A percentile compares a stretch with the other conserved stretches of the same genome.
These are phyloP conservation scores for Tolypocladium sp. DNA, from an alignment of 2,329 filamentous ascomycete species.

Conservation along the genomic window DNA sequence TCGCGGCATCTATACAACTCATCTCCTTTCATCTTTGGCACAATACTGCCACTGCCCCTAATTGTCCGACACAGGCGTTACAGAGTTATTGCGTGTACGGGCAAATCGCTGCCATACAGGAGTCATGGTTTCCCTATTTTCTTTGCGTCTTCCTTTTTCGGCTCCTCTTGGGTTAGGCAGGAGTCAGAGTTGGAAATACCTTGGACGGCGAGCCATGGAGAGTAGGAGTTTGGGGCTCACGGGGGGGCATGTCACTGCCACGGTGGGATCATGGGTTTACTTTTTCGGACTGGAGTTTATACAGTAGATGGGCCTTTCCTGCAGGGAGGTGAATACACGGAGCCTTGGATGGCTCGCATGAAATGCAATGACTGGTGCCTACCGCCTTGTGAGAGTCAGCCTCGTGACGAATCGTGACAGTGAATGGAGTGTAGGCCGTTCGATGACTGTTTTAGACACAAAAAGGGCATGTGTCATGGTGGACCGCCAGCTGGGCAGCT, in stretches of 20 bases:
- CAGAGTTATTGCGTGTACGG: slow-evolving; percentile 2
- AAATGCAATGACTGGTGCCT: not conserved
- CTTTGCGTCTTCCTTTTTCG: not conserved
- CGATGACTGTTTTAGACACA: not conserved
- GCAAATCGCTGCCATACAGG: not conserved
- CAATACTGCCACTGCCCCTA: not conserved
- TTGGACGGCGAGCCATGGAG: not conserved
- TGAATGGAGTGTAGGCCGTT: not conserved
- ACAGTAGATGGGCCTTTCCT: not conserved
- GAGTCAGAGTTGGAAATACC: not conserved
- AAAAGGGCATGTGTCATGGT: not conserved
- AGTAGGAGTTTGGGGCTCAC: not conserved
- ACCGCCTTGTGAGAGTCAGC: not conserved
- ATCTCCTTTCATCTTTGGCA: not conserved
- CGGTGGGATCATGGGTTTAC: not conserved
- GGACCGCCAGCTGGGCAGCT: too few relatives aligned
- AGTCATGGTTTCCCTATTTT: not conserved
- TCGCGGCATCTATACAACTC: not conserved
- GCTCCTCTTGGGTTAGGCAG: not conserved
- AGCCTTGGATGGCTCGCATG: not conserved
- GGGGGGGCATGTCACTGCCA: not conserved
- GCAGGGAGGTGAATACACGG: not conserved
- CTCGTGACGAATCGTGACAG: not conserved
- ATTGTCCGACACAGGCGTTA: slow-evolving; percentile 3
- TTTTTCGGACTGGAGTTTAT: not conserved